These are phyloP conservation scores for Rhizopogon vulgaris DNA, from an alignment of 768 basidiomycete species.

Conservation along the genomic window DNA sequence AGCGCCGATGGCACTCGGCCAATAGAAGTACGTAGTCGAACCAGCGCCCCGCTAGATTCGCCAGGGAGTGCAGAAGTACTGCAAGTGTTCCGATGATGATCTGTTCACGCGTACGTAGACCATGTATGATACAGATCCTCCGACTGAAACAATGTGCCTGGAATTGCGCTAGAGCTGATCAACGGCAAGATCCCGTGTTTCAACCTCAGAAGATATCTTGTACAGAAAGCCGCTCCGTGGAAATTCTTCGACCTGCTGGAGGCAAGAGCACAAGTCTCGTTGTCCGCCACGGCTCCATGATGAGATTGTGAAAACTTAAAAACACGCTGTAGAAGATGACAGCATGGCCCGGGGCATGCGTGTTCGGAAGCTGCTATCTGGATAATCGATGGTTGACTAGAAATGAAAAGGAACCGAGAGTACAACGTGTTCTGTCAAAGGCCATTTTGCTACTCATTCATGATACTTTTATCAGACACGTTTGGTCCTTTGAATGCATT, in stretches of 20 bases:
- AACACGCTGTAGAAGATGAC: neutral
- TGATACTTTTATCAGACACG: neutral
- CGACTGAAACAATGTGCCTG: neutral
- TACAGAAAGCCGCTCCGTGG: neutral
- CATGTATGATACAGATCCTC: neutral
- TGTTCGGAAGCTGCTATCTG: neutral
- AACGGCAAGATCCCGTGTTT: neutral
- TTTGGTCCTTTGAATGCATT: neutral
- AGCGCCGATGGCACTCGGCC: neutral
- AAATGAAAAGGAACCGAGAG: neutral
- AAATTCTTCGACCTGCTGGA: neutral
- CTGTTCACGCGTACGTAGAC: neutral
- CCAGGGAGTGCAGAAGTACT: neutral
- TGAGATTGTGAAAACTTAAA: conserved; percentile 2
- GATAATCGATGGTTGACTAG: conserved; percentile 1
- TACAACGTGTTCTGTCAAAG: neutral
- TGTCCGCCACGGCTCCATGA: neutral
- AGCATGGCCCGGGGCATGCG: neutral
- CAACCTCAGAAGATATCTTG: neutral
- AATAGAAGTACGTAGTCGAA: neutral
- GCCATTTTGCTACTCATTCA: neutral
- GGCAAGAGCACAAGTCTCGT: no score
- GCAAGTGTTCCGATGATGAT: neutral
- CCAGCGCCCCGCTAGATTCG: neutral
- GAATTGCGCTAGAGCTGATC: neutral